A percentile compares a stretch with the other conserved stretches of the same genome.
Conservation (phyloP, 1,284 basidiomycete species). For the Cutaneotrichosporon mucoides region DNA sequence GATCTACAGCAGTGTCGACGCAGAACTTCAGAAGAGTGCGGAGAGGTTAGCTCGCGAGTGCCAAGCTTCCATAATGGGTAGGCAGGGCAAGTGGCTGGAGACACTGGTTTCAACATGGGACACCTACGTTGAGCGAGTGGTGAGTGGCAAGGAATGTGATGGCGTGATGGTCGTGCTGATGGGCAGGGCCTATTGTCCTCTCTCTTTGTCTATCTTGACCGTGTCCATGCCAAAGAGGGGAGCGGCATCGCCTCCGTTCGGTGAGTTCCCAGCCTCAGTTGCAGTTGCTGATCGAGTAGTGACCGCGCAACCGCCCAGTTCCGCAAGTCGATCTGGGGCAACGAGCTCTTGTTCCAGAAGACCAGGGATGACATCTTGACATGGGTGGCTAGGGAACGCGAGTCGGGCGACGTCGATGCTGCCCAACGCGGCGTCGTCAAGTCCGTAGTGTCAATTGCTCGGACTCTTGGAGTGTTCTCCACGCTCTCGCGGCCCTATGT, state of each 20-base stretch:
- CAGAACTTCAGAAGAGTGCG: conserved; percentile 24
- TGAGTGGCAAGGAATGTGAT: conserved; percentile 13
- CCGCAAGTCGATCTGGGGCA: conserved; percentile 55
- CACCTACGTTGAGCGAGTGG: conserved; percentile 26
- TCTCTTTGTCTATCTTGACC: conserved; percentile 47
- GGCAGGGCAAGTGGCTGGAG: conserved; percentile 31
- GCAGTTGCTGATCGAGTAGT: too few relatives aligned
- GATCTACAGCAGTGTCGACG: conserved; percentile 25
- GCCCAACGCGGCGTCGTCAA: neutral
- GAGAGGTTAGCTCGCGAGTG: conserved; percentile 25
- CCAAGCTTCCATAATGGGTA: conserved; percentile 27
- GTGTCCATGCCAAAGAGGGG: conserved; percentile 30
- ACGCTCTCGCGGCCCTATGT: conserved; percentile 27
- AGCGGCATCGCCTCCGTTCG: conserved; percentile 30
- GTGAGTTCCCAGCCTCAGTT: conserved; percentile 19
- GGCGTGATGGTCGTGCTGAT: neutral
- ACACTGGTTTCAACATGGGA: conserved; percentile 29
- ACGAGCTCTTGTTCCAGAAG: conserved; percentile 52
- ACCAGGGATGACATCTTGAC: conserved; percentile 55
- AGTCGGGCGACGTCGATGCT: conserved; percentile 11
- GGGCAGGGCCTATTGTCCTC: conserved; percentile 33
- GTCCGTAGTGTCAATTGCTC: conserved; percentile 19
- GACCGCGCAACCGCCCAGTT: conserved; percentile 54
- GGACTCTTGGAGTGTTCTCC: conserved; percentile 20
- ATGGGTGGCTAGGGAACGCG: conserved; percentile 60